Evolutionary conservation across 129 eudicot genomes (phyloP).

Genomic region (Scalesia atractyloides): DNA sequence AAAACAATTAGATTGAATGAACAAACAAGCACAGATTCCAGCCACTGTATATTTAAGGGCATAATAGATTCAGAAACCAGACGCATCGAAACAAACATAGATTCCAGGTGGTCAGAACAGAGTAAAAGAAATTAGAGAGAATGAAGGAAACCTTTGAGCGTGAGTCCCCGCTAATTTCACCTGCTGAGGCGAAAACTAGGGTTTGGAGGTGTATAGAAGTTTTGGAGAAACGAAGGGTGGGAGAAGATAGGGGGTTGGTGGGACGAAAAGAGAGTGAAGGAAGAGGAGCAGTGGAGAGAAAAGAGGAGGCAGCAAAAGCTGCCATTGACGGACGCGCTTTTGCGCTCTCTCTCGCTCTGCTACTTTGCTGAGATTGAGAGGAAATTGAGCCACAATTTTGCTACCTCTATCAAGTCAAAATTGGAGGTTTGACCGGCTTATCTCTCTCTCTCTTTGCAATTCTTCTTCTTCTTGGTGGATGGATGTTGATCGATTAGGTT

Average conservation of each 20-base stretch:
- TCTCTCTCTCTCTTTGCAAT: background rate
- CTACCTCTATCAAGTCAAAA: background rate
- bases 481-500: background rate
- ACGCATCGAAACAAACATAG: background rate
- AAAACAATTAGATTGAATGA: too few relatives aligned
- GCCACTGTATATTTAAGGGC: too few relatives aligned
- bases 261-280: constrained; percentile 27
- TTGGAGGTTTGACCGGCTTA: background rate
- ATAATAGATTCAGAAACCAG: background rate
- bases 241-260: constrained; percentile 11
- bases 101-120: too few relatives aligned
- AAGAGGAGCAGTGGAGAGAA: constrained; percentile 40
- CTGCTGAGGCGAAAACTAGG: constrained; percentile 58
- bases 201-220: constrained; percentile 19
- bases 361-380: constrained; percentile 16
- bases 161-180: constrained; percentile 40
- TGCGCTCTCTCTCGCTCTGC: constrained; percentile 21
- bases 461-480: background rate
- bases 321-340: constrained; percentile 53
- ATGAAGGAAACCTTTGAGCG: constrained; percentile 55
- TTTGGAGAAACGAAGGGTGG: constrained; percentile 18
- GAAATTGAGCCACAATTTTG: constrained; percentile 9
- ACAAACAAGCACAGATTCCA: too few relatives aligned
- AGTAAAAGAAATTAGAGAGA: too few relatives aligned
- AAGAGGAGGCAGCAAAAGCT: constrained; percentile 53